phyloP scores from a whole-genome alignment of 768 basidiomycete genomes.

The Lentinula sp. region DNA sequence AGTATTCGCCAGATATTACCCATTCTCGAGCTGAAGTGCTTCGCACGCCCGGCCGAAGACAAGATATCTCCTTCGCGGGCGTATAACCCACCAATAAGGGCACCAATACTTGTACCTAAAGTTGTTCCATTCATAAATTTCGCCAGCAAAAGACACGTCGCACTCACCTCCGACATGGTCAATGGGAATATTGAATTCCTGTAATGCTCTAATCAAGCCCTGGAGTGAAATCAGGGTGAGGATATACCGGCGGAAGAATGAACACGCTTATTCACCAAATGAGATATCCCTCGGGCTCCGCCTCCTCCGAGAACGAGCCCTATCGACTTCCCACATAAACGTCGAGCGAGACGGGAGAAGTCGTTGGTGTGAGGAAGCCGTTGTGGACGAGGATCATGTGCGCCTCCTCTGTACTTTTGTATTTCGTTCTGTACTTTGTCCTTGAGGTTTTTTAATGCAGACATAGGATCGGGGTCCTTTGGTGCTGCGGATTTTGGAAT shows the following conservation, averaged over 20 bases:
- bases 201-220: conserved; percentile 91
- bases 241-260: conserved; percentile 22
- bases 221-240: conserved; percentile 35
- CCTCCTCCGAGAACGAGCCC: conserved; percentile 95
- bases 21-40: conserved; percentile 91
- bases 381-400: conserved; percentile 60
- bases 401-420: conserved; percentile 73
- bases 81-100: conserved; percentile 91
- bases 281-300: conserved; percentile 87
- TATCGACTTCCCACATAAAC: conserved; percentile 89
- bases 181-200: conserved; percentile 89
- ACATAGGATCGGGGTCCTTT: conserved; percentile 85
- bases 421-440: conserved; percentile 88
- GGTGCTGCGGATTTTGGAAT: conserved; percentile 52
- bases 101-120: conserved; percentile 82
- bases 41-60: conserved; percentile 77
- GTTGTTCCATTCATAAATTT: neutral
- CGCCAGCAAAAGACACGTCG: neutral
- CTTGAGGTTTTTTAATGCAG: conserved; percentile 86
- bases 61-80: conserved; percentile 91
- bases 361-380: conserved; percentile 83
- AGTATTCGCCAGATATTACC: conserved; percentile 90
- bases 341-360: conserved; percentile 84
- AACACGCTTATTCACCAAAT: conserved; percentile 38
- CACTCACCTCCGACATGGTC: conserved; percentile 80